These are phyloP conservation scores for Ottelia alismoides DNA, from an alignment of 106 monocot species.

Conservation along the genomic window DNA sequence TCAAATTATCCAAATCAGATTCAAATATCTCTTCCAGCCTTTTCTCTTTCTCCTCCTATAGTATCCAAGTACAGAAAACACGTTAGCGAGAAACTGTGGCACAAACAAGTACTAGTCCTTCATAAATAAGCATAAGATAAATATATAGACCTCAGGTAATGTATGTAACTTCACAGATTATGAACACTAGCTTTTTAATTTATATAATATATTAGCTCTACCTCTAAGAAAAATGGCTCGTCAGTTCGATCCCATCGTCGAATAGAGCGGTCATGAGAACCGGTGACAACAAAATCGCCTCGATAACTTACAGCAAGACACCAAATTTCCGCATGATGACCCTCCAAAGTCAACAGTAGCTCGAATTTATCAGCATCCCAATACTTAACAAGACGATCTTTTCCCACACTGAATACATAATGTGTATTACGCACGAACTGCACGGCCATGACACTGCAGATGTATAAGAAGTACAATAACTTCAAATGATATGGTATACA, in stretches of 20 bases:
- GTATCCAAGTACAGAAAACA: slow-evolving; percentile 11
- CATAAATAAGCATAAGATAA: no score
- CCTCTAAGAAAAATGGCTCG: slow-evolving; percentile 87
- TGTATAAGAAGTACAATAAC: no score
- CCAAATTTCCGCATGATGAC: slow-evolving; percentile 94
- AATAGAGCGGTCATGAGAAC: slow-evolving; percentile 95
- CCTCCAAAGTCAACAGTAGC: slow-evolving; percentile 75
- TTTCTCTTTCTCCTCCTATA: slow-evolving; percentile 93
- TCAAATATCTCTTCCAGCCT: slow-evolving; percentile 77
- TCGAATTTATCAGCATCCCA: slow-evolving; percentile 99
- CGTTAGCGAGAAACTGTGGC: no score
- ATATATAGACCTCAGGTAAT: no score
- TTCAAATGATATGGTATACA: no score
- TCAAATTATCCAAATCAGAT: slow-evolving; percentile 46
- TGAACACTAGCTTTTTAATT: no score
- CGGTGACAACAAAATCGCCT: slow-evolving; percentile 88
- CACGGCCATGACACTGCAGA: slow-evolving; percentile 77
- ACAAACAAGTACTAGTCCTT: no score
- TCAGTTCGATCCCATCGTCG: slow-evolving; percentile 95
- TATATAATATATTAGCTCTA: slow-evolving; percentile 4
- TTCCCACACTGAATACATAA: slow-evolving; percentile 91
- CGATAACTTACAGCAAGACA: slow-evolving; percentile 74
- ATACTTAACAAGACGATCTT: slow-evolving; percentile 86
- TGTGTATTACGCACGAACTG: slow-evolving; percentile 88
- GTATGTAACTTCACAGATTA: no score